Evolutionary conservation across 2,329 filamentous ascomycete species (phyloP).

Genomic region (Aspergillus novoparasiticus): DNA sequence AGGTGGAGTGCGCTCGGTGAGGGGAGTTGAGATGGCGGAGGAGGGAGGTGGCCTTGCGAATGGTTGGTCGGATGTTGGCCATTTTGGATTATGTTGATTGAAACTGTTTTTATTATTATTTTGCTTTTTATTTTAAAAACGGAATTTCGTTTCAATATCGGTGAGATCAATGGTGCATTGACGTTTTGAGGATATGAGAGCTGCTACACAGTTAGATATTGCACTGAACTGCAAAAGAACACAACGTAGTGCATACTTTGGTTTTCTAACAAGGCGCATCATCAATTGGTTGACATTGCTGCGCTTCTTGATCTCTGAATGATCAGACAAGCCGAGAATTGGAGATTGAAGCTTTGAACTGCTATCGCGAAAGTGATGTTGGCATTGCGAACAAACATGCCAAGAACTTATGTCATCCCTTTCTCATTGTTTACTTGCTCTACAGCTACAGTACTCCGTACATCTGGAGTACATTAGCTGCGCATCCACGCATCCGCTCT

Average conservation of each 20-base stretch:
- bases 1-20: conserved; percentile 42
- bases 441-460: background rate
- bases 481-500: background rate
- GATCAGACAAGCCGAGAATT: background rate
- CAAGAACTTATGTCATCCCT: conserved; percentile 4
- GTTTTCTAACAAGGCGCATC: background rate
- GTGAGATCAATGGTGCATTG: background rate
- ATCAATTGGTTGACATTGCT: conserved; percentile 3
- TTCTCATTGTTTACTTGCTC: background rate
- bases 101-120: background rate
- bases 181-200: background rate
- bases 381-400: background rate
- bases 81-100: conserved; percentile 1
- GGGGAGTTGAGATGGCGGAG: conserved; percentile 1
- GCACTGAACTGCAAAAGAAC: background rate
- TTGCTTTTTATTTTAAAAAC: background rate
- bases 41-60: conserved; percentile 9
- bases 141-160: background rate
- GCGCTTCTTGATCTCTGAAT: background rate
- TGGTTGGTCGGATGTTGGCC: conserved; percentile 11
- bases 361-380: background rate
- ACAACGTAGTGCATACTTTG: background rate
- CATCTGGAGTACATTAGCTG: background rate
- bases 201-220: background rate
- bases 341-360: background rate